Evolutionary conservation across 192 early-diverging fungal genomes (phyloP), one percentile per base, ranked within the genome.

Genomic region (Coemansia sp.): DNA sequence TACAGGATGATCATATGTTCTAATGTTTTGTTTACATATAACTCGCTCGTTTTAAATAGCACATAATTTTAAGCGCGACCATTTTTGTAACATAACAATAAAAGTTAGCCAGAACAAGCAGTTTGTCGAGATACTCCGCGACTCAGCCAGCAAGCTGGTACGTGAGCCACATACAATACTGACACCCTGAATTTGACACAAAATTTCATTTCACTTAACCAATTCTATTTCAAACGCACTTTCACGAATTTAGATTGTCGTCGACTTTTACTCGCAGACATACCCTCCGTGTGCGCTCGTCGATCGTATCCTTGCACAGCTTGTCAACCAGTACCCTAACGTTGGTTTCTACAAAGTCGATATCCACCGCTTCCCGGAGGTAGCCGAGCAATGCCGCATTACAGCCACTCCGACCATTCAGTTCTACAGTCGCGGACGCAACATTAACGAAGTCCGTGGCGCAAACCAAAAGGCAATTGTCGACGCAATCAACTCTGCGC

Each of bases 371-470:
- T 72, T 73, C 42, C 27, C 60, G 12, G 71, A 69, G n/a, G 64
- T 73, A 3, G 71, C 78, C 21, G 44, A 47, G 30, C 67, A 69
- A 43, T 67, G 63, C 49, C 67, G 59, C 13, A 61, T 80, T 21
- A 64, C 71, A 23, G 70, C 78, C 4, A 73, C 71, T 15, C 78
- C 78, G 7, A 80, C 70, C 12, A 55, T 80, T 24, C 67, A 73
- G 58, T 81, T 94, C 59, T 95, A 81, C 82, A 83, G 87, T 57
- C 82, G 78, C 54, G 90, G 86, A 21, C 81, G 87, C 17, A 85
- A 86, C 68, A 80, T 94, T 43, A 84, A 67, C 38, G 87, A 93
- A 66, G 54, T 98, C 34, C 81, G 85, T 50, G 95, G 95, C 23
- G 95, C 91, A 8, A 87, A 92, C 71, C 80, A 82, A 19, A 57